Evolutionary conservation across 2,329 filamentous ascomycete genomes (phyloP), one percentile per base, ranked within the genome.

Genomic region (Niveomyces coronatus): DNA sequence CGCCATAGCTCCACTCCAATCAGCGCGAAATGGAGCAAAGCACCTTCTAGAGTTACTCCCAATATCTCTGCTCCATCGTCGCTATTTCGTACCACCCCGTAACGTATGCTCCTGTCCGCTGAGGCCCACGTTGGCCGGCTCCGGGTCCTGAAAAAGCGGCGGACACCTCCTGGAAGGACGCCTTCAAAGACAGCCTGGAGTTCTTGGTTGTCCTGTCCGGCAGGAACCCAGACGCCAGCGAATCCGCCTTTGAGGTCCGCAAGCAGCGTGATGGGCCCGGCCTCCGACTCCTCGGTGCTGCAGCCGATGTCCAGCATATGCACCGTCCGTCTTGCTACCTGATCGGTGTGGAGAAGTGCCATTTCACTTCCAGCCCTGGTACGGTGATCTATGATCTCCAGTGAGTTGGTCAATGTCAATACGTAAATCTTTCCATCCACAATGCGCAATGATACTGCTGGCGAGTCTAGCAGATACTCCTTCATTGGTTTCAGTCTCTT

Each of bases 11-110:
- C 58, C 14, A 70, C 50, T 9, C 68, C 63, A 1, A 96, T 60
- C 11, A 88, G 60, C 1, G 72, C 72, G 48, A 95, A 81, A 40
- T 82, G 74, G 44, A 75, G 74, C 17, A 88, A 50, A 0, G 79
- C 76, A 2, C 85, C 85, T 49, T 85, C 76, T 23, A 86, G 68
- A 6, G 73, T 74, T 6, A 80, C 65, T 1, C 82, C 85, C 23
- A 88, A 54, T 40, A 77, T 61, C 43, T 77, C 72, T 4, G 63
- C 59, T 6, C 60, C 65, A 30, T 69, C 64, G 3, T 53, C 44
- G 1, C 62, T 63, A 45, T 57, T 67, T 4, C 58, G 53, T 4
- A 73, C 45, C 5, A 56, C 54, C 7, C 66, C 67, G 45, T 64
- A 74, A 10, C 54, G 60, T 14, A 55, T 53, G 9, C 39, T 26